Evolutionary conservation across 2,329 filamentous ascomycete species (phyloP).

Genomic region (Penicillium sp.): DNA sequence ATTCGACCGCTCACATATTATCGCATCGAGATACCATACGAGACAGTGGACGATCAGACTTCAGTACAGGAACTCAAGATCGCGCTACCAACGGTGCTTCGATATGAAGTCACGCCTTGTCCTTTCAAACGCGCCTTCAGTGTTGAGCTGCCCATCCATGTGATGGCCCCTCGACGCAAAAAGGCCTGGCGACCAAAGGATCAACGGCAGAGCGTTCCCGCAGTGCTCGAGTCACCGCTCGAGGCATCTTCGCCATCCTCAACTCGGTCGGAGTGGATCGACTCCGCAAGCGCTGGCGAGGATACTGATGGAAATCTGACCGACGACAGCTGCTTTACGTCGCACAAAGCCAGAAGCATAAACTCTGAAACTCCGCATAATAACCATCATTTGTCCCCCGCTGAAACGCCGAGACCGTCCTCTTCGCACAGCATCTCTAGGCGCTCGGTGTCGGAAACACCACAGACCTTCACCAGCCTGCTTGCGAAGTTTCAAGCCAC

Average conservation of each 20-base stretch:
- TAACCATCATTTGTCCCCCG: conserved; percentile 16
- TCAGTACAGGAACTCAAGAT: conserved; percentile 68
- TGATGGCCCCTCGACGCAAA: conserved; percentile 65
- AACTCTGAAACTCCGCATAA: conserved; percentile 27
- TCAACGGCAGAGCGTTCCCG: conserved; percentile 42
- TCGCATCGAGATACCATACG: conserved; percentile 79
- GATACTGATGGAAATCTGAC: conserved; percentile 37
- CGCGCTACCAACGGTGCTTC: conserved; percentile 71
- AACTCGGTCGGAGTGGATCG: conserved; percentile 19
- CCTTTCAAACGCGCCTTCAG: conserved; percentile 79
- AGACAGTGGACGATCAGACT: conserved; percentile 62
- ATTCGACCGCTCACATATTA: conserved; percentile 84
- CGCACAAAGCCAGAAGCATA: conserved; percentile 26
- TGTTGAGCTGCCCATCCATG: conserved; percentile 70
- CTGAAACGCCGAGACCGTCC: conserved; percentile 10
- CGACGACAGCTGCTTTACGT: conserved; percentile 32
- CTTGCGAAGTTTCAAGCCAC: conserved; percentile 42
- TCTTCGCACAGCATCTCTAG: conserved; percentile 11
- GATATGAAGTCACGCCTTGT: conserved; percentile 85
- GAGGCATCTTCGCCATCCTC: conserved; percentile 14
- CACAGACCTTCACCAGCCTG: conserved; percentile 38
- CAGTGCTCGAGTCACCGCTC: conserved; percentile 8
- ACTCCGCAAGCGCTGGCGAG: conserved; percentile 32
- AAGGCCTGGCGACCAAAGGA: conserved; percentile 68
- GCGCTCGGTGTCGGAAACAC: conserved; percentile 31